A percentile compares a stretch with the other conserved stretches of the same genome.
Conservation (phyloP, 352 stramenopile genomes). For the Globisporangium camurandrum region DNA sequence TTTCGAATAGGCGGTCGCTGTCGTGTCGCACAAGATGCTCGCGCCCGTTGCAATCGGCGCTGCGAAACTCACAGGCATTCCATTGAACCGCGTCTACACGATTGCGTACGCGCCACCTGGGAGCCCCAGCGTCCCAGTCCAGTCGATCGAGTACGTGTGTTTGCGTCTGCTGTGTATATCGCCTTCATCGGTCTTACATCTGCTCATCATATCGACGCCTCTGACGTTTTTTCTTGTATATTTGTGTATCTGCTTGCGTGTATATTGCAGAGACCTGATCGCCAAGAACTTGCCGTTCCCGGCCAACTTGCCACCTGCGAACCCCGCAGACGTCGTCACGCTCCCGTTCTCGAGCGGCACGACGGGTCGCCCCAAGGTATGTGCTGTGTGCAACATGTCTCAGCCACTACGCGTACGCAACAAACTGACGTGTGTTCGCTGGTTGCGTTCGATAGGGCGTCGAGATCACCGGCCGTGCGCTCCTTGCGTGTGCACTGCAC, state of each 20-base stretch:
- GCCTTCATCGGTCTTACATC: too few species aligned
- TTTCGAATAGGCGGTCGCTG: not conserved
- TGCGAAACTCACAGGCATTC: conserved; percentile 10
- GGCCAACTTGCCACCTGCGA: not conserved
- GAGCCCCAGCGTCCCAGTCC: conserved; percentile 6
- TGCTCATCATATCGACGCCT: too few species aligned
- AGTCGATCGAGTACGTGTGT: conserved; percentile 23
- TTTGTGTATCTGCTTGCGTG: too few species aligned
- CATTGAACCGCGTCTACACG: conserved; percentile 17
- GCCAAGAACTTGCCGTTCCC: conserved; percentile 4
- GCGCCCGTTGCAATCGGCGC: conserved; percentile 21
- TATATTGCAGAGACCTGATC: conserved; percentile 24
- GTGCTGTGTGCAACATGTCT: too few species aligned
- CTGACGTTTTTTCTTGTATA: too few species aligned
- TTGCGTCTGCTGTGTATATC: too few species aligned
- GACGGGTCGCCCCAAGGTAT: conserved; percentile 71
- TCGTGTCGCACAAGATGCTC: conserved; percentile 23
- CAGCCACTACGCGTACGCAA: not conserved
- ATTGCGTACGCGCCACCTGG: conserved; percentile 13
- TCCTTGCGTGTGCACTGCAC: conserved; percentile 75
- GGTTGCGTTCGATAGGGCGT: conserved; percentile 32
- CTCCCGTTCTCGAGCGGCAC: conserved; percentile 91
- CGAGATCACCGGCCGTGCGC: conserved; percentile 75
- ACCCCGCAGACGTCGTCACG: conserved; percentile 11
- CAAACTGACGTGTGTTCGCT: not conserved